phyloP scores from a whole-genome alignment of 2,329 filamentous ascomycete species.

The Sporothrix sp. region DNA sequence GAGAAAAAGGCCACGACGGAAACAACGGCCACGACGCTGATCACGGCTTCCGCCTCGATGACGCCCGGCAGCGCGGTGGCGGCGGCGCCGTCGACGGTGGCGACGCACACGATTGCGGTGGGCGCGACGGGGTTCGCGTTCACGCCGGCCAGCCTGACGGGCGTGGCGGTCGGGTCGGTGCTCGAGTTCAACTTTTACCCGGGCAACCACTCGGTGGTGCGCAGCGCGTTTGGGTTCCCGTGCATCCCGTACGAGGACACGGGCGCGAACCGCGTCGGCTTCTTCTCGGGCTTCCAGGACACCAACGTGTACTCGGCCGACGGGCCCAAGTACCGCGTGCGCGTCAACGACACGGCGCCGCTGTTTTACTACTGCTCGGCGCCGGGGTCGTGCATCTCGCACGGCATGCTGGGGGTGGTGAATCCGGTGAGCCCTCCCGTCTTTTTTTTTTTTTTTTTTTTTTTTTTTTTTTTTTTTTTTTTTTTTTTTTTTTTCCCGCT shows the following conservation, averaged over 20 bases:
- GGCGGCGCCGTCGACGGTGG: background rate
- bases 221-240: slow-evolving; percentile 47
- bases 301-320: slow-evolving; percentile 37
- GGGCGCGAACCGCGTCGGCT: slow-evolving; percentile 37
- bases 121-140: slow-evolving; percentile 26
- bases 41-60: background rate
- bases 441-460: background rate
- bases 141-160: slow-evolving; percentile 24
- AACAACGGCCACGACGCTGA: background rate
- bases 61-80: background rate
- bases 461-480: background rate
- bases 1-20: no score
- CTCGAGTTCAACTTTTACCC: slow-evolving; percentile 54
- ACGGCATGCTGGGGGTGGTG: slow-evolving; percentile 67
- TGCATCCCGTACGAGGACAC: slow-evolving; percentile 54
- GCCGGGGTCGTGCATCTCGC: slow-evolving; percentile 50
- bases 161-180: slow-evolving; percentile 36
- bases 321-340: slow-evolving; percentile 32
- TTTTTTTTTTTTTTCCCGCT: no score
- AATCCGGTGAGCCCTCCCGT: slow-evolving; percentile 45
- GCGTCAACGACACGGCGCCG: slow-evolving; percentile 52
- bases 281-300: slow-evolving; percentile 42
- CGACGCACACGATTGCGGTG: slow-evolving; percentile 8
- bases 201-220: slow-evolving; percentile 53
- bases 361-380: slow-evolving; percentile 64